Percentiles rank a stretch among this genome's conserved stretches.
Conservation (phyloP, 1,284 basidiomycete species). For the Lentinus polychrous region DNA sequence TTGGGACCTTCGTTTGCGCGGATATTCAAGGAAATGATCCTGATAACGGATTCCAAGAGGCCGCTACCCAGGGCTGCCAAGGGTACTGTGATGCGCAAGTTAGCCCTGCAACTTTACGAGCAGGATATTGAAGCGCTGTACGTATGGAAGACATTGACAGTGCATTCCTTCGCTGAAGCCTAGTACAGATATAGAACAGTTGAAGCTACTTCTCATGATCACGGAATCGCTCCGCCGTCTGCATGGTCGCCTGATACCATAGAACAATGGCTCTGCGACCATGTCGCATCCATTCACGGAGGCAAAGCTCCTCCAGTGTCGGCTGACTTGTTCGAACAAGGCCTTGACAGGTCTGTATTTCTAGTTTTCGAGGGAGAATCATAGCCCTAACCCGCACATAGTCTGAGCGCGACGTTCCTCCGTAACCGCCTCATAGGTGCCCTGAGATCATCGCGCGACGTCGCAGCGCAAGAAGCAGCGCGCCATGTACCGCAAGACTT, state of each 20-base stretch:
- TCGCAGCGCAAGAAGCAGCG: conserved; percentile 4
- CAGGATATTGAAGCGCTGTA: conserved; percentile 15
- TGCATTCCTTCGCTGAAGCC: not conserved
- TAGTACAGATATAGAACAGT: conserved; percentile 6
- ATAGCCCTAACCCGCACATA: conserved; percentile 9
- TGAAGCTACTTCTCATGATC: conserved; percentile 4
- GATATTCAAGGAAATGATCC: conserved; percentile 14
- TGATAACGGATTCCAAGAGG: conserved; percentile 9
- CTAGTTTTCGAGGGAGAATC: not conserved
- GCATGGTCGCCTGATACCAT: conserved; percentile 13
- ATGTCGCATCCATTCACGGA: conserved; percentile 19
- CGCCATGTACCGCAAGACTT: conserved; percentile 7
- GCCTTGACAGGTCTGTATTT: conserved; percentile 28
- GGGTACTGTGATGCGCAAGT: conserved; percentile 11
- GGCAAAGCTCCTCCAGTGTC: conserved; percentile 11
- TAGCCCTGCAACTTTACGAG: conserved; percentile 4
- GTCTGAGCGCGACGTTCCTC: conserved; percentile 28
- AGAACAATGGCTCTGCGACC: conserved; percentile 23
- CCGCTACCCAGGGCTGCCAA: conserved; percentile 14
- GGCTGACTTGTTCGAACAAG: conserved; percentile 27
- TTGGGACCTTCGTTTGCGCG: conserved; percentile 10
- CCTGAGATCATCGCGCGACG: conserved; percentile 11
- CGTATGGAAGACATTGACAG: conserved; percentile 9
- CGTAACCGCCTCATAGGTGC: conserved; percentile 26
- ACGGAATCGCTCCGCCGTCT: conserved; percentile 7